Evolutionary conservation across 768 basidiomycete genomes (phyloP).

Genomic region (button mushroom (Agaricus bisporus)): DNA sequence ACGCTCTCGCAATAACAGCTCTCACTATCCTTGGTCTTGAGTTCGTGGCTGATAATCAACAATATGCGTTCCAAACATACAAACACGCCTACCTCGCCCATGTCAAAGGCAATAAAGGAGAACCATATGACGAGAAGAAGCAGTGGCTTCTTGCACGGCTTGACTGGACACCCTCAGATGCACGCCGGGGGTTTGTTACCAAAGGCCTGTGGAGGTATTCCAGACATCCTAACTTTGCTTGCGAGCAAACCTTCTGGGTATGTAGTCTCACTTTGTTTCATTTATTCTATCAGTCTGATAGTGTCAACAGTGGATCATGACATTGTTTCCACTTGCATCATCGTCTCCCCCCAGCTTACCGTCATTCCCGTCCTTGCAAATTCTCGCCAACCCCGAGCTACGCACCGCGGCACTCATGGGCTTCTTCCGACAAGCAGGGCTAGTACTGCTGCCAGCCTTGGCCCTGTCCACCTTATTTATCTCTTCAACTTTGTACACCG

Average conservation of each 20-base stretch:
- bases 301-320: conserved; percentile 53
- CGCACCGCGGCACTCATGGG: conserved; percentile 24
- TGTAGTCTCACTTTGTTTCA: conserved; percentile 17
- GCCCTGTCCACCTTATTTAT: conserved; percentile 67
- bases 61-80: conserved; percentile 77
- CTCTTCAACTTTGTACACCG: conserved; percentile 74
- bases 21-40: conserved; percentile 60
- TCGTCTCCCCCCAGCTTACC: conserved; percentile 25
- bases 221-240: conserved; percentile 89
- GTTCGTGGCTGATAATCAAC: conserved; percentile 88
- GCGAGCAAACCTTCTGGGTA: conserved; percentile 88
- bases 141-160: conserved; percentile 67
- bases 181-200: conserved; percentile 77
- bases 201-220: conserved; percentile 82
- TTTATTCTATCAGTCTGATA: not conserved
- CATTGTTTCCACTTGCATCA: conserved; percentile 56
- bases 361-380: conserved; percentile 12
- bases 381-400: conserved; percentile 14
- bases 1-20: conserved; percentile 50
- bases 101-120: conserved; percentile 24
- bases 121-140: conserved; percentile 33
- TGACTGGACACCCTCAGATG: conserved; percentile 61
- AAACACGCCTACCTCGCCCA: conserved; percentile 48
- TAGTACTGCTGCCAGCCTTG: conserved; percentile 45
- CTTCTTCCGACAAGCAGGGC: conserved; percentile 10